phyloP scores from a whole-genome alignment of 306 rosid genomes.

The Malus orientalis region DNA sequence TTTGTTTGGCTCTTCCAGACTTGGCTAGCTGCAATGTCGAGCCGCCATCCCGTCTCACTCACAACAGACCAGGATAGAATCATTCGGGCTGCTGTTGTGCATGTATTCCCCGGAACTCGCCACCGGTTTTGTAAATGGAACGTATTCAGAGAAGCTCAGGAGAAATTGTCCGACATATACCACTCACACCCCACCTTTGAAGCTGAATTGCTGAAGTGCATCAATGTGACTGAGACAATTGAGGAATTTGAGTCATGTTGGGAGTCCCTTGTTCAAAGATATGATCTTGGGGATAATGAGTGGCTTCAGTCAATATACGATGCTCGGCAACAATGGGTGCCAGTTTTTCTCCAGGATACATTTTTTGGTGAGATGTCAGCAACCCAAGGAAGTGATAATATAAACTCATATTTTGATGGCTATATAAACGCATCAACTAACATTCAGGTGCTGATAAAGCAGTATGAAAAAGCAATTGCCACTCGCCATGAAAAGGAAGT shows the following conservation, averaged over 20 bases:
- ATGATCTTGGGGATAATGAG: constrained; percentile 18
- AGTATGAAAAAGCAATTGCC: constrained; percentile 18
- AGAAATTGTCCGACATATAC: constrained; percentile 24
- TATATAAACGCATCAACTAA: constrained; percentile 25
- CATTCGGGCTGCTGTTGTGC: constrained; percentile 23
- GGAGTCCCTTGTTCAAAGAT: constrained; percentile 26
- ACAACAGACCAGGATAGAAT: constrained; percentile 34
- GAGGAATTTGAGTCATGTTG: constrained; percentile 29
- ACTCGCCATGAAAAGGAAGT: constrained; percentile 23
- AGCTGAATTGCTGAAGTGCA: constrained; percentile 26
- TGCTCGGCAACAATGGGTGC: constrained; percentile 26
- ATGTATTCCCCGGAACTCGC: constrained; percentile 22
- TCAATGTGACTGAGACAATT: constrained; percentile 21
- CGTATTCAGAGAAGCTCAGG: constrained; percentile 27
- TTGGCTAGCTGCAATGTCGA: constrained; percentile 32
- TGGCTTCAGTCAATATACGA: constrained; percentile 22
- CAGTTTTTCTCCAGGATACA: constrained; percentile 16
- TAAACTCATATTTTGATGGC: constrained; percentile 23
- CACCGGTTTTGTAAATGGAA: constrained; percentile 36
- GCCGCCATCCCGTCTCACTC: constrained; percentile 26
- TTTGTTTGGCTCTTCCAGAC: constrained; percentile 39
- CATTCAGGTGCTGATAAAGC: constrained; percentile 20
- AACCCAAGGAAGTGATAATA: constrained; percentile 17
- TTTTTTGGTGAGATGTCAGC: constrained; percentile 21
- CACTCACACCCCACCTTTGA: constrained; percentile 22